phyloP scores from a whole-genome alignment of 805 yeast species.

The Henningerozyma blattae region DNA sequence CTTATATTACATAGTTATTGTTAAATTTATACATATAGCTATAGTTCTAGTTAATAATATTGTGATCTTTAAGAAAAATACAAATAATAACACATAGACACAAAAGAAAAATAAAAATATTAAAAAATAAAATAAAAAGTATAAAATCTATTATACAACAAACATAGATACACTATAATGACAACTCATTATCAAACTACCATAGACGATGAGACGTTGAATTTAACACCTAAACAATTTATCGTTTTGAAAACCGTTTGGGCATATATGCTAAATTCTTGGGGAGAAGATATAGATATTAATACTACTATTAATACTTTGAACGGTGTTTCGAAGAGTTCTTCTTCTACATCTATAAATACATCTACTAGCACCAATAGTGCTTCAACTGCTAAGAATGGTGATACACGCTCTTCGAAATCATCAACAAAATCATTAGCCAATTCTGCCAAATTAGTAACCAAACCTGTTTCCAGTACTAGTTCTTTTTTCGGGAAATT shows the following conservation, averaged over 20 bases:
- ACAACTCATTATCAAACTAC: too few species aligned
- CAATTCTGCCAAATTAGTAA: background rate
- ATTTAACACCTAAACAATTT: conserved; percentile 8
- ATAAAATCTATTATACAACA: background rate
- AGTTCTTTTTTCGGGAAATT: too few species aligned
- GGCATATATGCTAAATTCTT: conserved; percentile 1
- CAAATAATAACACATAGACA: too few species aligned
- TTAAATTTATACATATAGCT: too few species aligned
- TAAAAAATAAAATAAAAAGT: background rate
- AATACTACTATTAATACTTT: background rate
- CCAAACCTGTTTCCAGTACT: too few species aligned
- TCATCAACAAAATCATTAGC: background rate
- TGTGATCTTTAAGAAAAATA: too few species aligned
- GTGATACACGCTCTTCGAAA: too few species aligned
- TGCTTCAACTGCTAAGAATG: background rate
- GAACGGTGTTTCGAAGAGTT: background rate
- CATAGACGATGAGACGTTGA: background rate
- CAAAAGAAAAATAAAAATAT: background rate
- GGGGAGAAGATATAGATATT: conserved; percentile 1
- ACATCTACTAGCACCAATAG: background rate
- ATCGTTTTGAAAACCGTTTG: conserved; percentile 6
- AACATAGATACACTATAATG: too few species aligned
- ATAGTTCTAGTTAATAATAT: too few species aligned
- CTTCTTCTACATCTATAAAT: background rate
- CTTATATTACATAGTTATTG: too few species aligned